Base-by-base conservation (phyloP, 2,329 filamentous ascomycete genomes). In the Neocatenulostroma microsporum region DNA sequence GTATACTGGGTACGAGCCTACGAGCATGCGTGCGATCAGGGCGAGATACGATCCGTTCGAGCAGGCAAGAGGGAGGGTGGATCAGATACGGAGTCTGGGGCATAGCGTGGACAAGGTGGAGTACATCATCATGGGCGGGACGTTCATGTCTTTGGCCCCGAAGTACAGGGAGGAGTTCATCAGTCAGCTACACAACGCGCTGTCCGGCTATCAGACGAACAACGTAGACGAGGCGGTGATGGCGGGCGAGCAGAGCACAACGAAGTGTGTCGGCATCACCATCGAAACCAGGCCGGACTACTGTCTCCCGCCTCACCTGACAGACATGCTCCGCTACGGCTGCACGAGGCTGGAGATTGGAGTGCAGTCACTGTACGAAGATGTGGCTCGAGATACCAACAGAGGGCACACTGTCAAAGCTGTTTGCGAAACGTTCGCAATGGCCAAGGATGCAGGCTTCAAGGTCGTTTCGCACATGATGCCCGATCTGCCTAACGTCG, bases 401-500 rank as follows among this genome's bases (percentile, higher is more conserved):
- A 77, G 91, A 56, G 91, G 91, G 0, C 91, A 98, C 62, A 98
- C 91, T 0, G 91, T 98, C 17, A 86, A 87, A 5, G 78, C 93
- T 1, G 91, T 98, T 1, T 89, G 87, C 20, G 88, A 98, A 63
- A 98, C 91, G 0, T 98, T 98, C 60, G 93, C 84, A 49, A 72
- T 95, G n/a, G 80, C 91, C 46, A 98, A 98, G 63, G 93, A 98
- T 61, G 87, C 93, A 5, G 91, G 91, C 1, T 98, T 94, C 74
- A 98, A 98, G 62, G 91, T 98, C 1, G 91, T 98, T 45, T 94
- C 85, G 49, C 91, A 98, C 65, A 98, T 98, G 91, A 98, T 98
- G 91, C 91, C 91, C 1, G 91, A 98, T 58, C 66, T 98, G 31
- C 91, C 91, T 3, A 98, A 98, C 53, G 91, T 98, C 2, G 91